Conservation (phyloP, 306 rosid species). For the Rubus idaeus region DNA sequence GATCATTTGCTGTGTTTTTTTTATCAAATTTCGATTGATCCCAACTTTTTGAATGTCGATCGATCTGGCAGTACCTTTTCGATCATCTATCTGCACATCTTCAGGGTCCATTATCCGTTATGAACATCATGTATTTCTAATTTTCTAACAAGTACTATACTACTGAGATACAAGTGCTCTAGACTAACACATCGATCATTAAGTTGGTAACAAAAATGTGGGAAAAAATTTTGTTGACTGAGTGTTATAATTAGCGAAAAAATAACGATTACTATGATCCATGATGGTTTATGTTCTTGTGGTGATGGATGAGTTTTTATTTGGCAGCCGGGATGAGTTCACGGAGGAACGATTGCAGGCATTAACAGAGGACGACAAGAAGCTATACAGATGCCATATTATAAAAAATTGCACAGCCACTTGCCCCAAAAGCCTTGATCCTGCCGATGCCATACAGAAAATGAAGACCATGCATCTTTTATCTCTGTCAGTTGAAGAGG, state of each 20-base stretch:
- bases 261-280: neutral
- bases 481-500: too few relatives aligned
- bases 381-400: slow-evolving; percentile 27
- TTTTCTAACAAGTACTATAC: neutral
- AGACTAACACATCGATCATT: neutral
- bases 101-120: neutral
- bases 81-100: neutral
- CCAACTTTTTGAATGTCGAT: neutral
- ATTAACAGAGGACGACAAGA: slow-evolving; percentile 28
- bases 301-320: neutral
- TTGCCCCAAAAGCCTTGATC: slow-evolving; percentile 43
- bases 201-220: neutral
- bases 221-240: neutral
- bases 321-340: slow-evolving; percentile 32
- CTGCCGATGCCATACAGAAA: slow-evolving; percentile 39
- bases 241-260: neutral
- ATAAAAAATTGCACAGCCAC: slow-evolving; percentile 38
- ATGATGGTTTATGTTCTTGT: neutral
- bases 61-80: neutral
- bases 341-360: slow-evolving; percentile 33
- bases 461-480: slow-evolving; percentile 22
- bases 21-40: too few relatives aligned
- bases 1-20: neutral
- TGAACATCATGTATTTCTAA: neutral
- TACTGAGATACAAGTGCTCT: neutral